Base-by-base conservation (phyloP, 23 red algal genomes). In the Porphyridium purpureum region DNA sequence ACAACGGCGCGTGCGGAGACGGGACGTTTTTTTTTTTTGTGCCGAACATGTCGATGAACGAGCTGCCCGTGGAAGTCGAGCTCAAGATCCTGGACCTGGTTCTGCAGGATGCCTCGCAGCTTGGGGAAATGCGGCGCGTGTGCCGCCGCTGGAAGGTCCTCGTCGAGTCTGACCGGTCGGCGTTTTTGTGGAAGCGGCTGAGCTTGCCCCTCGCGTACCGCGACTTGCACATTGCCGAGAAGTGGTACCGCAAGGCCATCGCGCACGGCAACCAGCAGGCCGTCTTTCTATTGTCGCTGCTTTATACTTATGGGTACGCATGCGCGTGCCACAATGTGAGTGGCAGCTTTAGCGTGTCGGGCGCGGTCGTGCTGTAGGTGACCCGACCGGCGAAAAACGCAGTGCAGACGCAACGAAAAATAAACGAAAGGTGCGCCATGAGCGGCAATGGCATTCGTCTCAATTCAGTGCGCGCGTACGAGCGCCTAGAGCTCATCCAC, bases 401-500 rank as follows among this genome's bases (percentile, higher is more conserved):
- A n/a, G n/a, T n/a, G n/a, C n/a, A n/a, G n/a, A n/a, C n/a, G n/a
- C n/a, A n/a, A n/a, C n/a, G n/a, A n/a, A n/a, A n/a, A n/a, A n/a
- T n/a, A n/a, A n/a, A n/a, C n/a, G n/a, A n/a, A n/a, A n/a, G n/a
- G n/a, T n/a, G n/a, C n/a, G n/a, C n/a, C n/a, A n/a, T n/a, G n/a
- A n/a, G n/a, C n/a, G n/a, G n/a, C n/a, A n/a, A n/a, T n/a, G n/a
- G n/a, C n/a, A n/a, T n/a, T n/a, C n/a, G n/a, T n/a, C n/a, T n/a
- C n/a, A n/a, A n/a, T n/a, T n/a, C n/a, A n/a, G n/a, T n/a, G n/a
- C n/a, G n/a, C n/a, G n/a, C n/a, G n/a, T 87, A 87, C 31, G 59
- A 82, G 31, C 59, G 53, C 32, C 70, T 93, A n/a, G 60, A 73
- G 14, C 67, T 70, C 33, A 93, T 93, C 30, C 75, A 76, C 22